These are phyloP conservation scores for Pinus taeda DNA, from an alignment of 75 land plant species.

Conservation along the genomic window DNA sequence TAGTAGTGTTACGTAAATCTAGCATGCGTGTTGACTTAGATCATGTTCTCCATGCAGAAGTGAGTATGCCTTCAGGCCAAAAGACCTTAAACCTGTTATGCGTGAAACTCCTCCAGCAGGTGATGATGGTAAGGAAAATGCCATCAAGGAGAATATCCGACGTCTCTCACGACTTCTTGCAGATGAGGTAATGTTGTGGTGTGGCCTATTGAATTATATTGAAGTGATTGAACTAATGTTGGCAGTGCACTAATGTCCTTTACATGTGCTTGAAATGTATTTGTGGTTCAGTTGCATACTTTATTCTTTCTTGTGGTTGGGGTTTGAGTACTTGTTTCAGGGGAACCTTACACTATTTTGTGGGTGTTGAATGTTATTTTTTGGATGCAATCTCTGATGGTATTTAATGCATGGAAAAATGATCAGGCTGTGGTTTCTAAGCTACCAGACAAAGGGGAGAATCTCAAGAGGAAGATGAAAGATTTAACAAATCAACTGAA, in stretches of 20 bases:
- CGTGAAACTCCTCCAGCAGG: conserved; percentile 4
- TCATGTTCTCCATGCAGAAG: conserved; percentile 13
- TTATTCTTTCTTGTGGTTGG: background rate
- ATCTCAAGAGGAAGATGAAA: conserved; percentile 42
- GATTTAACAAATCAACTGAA: conserved; percentile 47
- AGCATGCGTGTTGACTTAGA: background rate
- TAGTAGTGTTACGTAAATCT: too few species aligned
- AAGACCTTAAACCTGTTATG: conserved; percentile 19
- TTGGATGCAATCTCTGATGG: background rate
- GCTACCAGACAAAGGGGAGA: conserved; percentile 71
- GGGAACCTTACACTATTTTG: background rate
- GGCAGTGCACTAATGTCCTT: too few species aligned
- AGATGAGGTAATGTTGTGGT: conserved; percentile 45
- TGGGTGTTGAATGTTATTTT: background rate
- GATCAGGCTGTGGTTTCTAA: conserved; percentile 48
- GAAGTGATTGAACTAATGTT: too few species aligned
- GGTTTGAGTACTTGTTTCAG: background rate
- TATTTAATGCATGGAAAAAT: conserved; percentile 1
- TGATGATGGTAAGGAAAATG: conserved; percentile 18
- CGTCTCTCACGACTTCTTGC: conserved; percentile 38
- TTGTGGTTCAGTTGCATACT: background rate
- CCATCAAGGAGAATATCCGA: conserved; percentile 37
- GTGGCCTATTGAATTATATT: too few species aligned
- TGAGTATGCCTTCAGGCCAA: conserved; percentile 54
- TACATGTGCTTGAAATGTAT: background rate